Conservation (phyloP, 108 stramenopile genomes). For the Conticribra weissflogii region DNA sequence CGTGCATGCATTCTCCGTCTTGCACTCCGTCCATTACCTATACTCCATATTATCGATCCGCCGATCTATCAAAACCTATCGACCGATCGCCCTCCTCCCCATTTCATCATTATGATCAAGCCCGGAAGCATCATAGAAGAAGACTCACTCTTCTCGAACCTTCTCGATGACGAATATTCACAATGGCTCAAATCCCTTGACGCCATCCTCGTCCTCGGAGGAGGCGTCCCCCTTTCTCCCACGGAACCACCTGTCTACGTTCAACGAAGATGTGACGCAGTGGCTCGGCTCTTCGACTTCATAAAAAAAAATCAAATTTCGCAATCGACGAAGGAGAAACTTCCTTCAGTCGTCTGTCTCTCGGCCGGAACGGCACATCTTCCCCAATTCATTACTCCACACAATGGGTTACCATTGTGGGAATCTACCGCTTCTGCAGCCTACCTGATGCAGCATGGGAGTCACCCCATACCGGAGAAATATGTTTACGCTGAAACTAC, state of each 20-base stretch:
- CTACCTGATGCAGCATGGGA: conserved; percentile 55
- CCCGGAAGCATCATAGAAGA: conserved; percentile 55
- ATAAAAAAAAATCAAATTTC: background rate
- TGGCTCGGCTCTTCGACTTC: conserved; percentile 20
- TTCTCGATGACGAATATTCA: conserved; percentile 26
- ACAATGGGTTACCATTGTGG: conserved; percentile 82
- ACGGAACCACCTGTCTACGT: conserved; percentile 73
- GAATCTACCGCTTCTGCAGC: conserved; percentile 80
- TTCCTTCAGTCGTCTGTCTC: conserved; percentile 62
- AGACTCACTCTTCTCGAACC: conserved; percentile 34
- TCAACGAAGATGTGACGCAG: conserved; percentile 49
- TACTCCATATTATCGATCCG: too few species aligned
- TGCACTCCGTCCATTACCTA: too few species aligned
- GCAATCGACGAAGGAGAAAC: background rate
- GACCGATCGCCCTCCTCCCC: too few species aligned
- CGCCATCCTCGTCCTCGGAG: conserved; percentile 79
- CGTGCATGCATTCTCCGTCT: too few species aligned
- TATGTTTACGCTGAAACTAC: conserved; percentile 81
- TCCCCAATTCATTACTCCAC: conserved; percentile 59
- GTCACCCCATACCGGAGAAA: conserved; percentile 7
- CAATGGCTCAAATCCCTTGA: conserved; percentile 56
- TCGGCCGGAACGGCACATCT: conserved; percentile 90
- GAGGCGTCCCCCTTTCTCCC: conserved; percentile 70
- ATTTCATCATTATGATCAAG: too few species aligned
- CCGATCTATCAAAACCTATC: too few species aligned